These are phyloP conservation scores for Lecanoromycetidae sp. DNA, from an alignment of 2,329 filamentous ascomycete genomes.

Conservation along the genomic window DNA sequence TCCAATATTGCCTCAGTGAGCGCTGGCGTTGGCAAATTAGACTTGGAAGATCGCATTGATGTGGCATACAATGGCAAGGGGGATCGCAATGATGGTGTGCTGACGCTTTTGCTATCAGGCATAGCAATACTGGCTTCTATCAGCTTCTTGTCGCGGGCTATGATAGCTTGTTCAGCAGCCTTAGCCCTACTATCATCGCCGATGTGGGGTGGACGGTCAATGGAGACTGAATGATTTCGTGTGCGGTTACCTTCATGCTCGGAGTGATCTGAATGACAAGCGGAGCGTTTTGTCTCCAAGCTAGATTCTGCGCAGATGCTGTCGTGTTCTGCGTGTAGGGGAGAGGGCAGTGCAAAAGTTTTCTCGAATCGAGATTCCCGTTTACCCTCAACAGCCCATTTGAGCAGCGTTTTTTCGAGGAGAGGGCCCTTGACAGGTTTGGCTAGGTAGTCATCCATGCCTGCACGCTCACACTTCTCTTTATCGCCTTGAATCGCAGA, in stretches of 20 bases:
- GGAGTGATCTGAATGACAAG: not conserved
- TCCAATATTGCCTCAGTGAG: conserved; percentile 3
- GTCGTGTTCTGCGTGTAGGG: conserved; percentile 7
- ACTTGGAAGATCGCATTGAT: not conserved
- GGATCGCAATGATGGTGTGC: not conserved
- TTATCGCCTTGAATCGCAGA: conserved; percentile 65
- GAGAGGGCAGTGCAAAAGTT: not conserved
- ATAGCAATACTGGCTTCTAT: conserved; percentile 33
- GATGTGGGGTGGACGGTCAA: conserved; percentile 34
- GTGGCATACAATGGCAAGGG: not conserved
- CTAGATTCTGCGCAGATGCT: conserved; percentile 13
- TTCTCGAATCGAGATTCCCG: not conserved
- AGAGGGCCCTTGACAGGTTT: conserved; percentile 59
- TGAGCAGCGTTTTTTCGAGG: conserved; percentile 58
- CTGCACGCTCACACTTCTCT: conserved; percentile 60
- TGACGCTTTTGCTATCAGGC: no score
- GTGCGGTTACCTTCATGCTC: conserved; percentile 19
- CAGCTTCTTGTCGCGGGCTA: conserved; percentile 43
- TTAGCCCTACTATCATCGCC: conserved; percentile 35
- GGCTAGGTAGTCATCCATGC: conserved; percentile 66
- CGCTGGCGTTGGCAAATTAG: not conserved
- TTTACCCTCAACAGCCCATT: conserved; percentile 46
- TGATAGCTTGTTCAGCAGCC: conserved; percentile 44
- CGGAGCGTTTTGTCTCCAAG: conserved; percentile 4
- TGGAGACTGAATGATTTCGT: conserved; percentile 20